These are phyloP conservation scores for Suhomyces bribrorum DNA, from an alignment of 1,139 yeast species.

Conservation along the genomic window DNA sequence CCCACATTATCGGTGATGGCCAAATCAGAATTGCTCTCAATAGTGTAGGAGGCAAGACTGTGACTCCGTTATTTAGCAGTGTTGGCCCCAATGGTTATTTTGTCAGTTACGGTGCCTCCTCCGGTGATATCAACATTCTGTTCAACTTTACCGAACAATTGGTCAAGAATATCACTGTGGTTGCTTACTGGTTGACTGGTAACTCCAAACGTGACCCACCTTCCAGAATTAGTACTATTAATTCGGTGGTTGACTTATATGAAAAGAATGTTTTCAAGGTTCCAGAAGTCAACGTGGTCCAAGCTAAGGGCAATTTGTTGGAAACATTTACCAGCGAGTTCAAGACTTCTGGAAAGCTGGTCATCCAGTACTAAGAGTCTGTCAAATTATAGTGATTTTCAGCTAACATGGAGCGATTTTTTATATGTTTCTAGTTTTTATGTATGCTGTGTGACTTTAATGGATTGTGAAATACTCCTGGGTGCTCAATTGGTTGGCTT, in stretches of 20 bases:
- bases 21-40: slow-evolving; percentile 34
- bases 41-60: slow-evolving; percentile 33
- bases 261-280: slow-evolving; percentile 14
- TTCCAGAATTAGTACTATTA: slow-evolving; percentile 18
- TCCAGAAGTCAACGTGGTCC: slow-evolving; percentile 11
- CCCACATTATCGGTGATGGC: slow-evolving; percentile 17
- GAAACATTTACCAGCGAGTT: not conserved
- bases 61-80: slow-evolving; percentile 24
- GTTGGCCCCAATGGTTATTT: slow-evolving; percentile 29
- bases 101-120: slow-evolving; percentile 31
- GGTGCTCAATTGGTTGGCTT: no score
- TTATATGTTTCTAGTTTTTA: no score
- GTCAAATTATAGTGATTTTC: no score
- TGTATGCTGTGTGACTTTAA: no score
- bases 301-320: slow-evolving; percentile 7
- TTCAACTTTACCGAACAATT: slow-evolving; percentile 19
- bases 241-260: slow-evolving; percentile 16
- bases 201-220: slow-evolving; percentile 20
- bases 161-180: slow-evolving; percentile 21
- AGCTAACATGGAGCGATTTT: no score
- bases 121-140: slow-evolving; percentile 14
- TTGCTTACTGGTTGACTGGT: slow-evolving; percentile 23
- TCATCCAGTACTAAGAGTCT: slow-evolving; percentile 8
- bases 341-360: slow-evolving; percentile 10
- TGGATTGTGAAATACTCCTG: no score